Conservation (phyloP, 129 eudicot genomes). For the Lactuca saligna region DNA sequence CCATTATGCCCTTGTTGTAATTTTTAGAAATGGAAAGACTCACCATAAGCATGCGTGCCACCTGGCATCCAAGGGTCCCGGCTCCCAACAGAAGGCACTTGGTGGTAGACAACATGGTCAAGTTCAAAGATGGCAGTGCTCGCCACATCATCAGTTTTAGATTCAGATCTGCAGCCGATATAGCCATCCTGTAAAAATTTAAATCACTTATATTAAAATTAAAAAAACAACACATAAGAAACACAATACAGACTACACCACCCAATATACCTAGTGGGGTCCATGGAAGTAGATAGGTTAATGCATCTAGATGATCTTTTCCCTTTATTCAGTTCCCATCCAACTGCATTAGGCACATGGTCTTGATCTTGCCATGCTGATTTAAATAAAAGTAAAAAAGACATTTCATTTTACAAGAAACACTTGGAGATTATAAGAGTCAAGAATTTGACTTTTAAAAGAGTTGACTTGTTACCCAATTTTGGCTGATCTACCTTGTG, state of each 20-base stretch:
- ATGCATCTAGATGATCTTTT: constrained; percentile 49
- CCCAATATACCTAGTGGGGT: constrained; percentile 69
- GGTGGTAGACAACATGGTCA: constrained; percentile 52
- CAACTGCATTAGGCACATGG: constrained; percentile 62
- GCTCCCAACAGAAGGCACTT: constrained; percentile 93
- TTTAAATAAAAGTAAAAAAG: constrained; percentile 19
- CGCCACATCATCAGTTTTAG: constrained; percentile 96
- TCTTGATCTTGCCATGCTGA: constrained; percentile 58
- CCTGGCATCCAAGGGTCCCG: constrained; percentile 98
- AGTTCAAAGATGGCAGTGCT: constrained; percentile 76
- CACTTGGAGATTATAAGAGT: constrained; percentile 7
- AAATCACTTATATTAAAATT: not conserved
- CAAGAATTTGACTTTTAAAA: constrained; percentile 1
- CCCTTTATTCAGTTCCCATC: constrained; percentile 70
- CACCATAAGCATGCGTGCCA: constrained; percentile 98
- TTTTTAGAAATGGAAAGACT: constrained; percentile 22
- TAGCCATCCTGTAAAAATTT: constrained; percentile 58
- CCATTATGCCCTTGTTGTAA: not conserved
- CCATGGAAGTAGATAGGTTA: constrained; percentile 86
- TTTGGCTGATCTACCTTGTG: constrained; percentile 65
- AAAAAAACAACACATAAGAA: not conserved
- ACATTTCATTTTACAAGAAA: constrained; percentile 12
- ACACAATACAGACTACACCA: not conserved
- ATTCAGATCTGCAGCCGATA: constrained; percentile 94
- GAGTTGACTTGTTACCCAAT: constrained; percentile 34